Percentiles rank a stretch among this genome's conserved stretches.
phyloP scores from a whole-genome alignment of 2,329 filamentous ascomycete species.

The Rosellinia necatrix region DNA sequence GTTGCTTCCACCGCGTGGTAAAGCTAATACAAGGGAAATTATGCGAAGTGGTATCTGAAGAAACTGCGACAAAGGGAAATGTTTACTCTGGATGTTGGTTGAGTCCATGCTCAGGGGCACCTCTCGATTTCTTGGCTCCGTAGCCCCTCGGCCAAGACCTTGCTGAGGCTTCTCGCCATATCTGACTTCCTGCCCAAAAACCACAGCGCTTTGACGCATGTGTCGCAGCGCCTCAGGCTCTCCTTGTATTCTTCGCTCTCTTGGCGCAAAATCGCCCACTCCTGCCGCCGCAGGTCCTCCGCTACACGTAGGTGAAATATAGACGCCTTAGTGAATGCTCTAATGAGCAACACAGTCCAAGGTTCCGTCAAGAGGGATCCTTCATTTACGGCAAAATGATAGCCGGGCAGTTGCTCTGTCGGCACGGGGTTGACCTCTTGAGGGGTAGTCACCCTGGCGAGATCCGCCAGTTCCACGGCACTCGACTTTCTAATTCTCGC shows the following conservation, averaged over 20 bases:
- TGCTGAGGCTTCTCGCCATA: constrained; percentile 35
- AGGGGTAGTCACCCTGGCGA: constrained; percentile 52
- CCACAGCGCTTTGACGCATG: constrained; percentile 58
- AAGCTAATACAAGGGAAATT: not conserved
- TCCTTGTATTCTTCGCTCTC: constrained; percentile 27
- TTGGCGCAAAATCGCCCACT: constrained; percentile 31
- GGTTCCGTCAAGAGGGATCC: constrained; percentile 63
- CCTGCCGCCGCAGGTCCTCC: constrained; percentile 33
- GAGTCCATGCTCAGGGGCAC: not conserved
- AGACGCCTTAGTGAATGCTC: constrained; percentile 56
- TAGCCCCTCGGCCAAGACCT: not conserved
- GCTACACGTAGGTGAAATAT: constrained; percentile 45
- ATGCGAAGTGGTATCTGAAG: not conserved
- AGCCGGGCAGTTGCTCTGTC: constrained; percentile 44
- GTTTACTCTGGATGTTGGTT: not conserved
- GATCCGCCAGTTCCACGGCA: constrained; percentile 51
- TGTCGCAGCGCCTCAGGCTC: constrained; percentile 47
- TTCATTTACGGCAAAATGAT: constrained; percentile 58
- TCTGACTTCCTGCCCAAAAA: constrained; percentile 61
- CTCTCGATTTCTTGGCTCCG: not conserved
- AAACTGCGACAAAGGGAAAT: not conserved
- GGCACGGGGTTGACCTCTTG: constrained; percentile 33
- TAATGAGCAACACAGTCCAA: constrained; percentile 56
- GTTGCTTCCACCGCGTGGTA: too few species aligned
- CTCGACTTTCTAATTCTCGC: constrained; percentile 49